Evolutionary conservation across 2,329 filamentous ascomycete species (phyloP), one percentile per base, ranked within the genome.

Genomic region (Aspergillus japonicus): DNA sequence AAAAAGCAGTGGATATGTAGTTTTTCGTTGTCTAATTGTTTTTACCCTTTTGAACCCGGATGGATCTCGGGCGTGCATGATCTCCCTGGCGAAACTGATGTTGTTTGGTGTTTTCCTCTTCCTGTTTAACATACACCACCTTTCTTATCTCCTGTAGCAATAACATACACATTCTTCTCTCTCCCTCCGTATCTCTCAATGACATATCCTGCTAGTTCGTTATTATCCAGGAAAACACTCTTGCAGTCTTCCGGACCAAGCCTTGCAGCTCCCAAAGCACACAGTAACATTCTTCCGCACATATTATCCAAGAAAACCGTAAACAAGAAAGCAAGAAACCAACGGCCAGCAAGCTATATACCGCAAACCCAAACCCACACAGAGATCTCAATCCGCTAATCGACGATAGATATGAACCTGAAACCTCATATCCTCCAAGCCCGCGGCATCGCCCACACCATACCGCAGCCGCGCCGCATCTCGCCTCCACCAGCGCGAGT

Each of bases 351-450:
- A 19, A 47, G 47, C 1, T 5, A 51, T 29, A 14, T 16, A 39
- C 23, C 23, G 23, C 23, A 23, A 23, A 7, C 29, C 29, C 7
- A 50, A 53, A 12, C 31, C 10, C 21, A 24, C 26, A 21, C 21
- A 47, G 14, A 47, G 12, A 8, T 8, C 31, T 21, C 52, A 60
- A 52, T n/a, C 19, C 51, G 21, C 56, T 31, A 78, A 52, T 62
- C 79, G 76, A 57, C 78, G 75, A 71, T 96, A 98, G 16, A 97
- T 72, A 78, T 97, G 92, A 68, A 96, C 82, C 76, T 98, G 94
- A 75, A 94, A 96, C 50, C 93, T 87, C 93, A 97, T 96, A 72
- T 97, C 91, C 78, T 98, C 94, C 71, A 98, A 77, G 54, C 87
- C 84, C 62, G 96, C 92, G 3, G 92, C 91, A 75, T 97, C 97